Base-by-base conservation (phyloP, 1,139 yeast species). In the Eremothecium sinecaudum region DNA sequence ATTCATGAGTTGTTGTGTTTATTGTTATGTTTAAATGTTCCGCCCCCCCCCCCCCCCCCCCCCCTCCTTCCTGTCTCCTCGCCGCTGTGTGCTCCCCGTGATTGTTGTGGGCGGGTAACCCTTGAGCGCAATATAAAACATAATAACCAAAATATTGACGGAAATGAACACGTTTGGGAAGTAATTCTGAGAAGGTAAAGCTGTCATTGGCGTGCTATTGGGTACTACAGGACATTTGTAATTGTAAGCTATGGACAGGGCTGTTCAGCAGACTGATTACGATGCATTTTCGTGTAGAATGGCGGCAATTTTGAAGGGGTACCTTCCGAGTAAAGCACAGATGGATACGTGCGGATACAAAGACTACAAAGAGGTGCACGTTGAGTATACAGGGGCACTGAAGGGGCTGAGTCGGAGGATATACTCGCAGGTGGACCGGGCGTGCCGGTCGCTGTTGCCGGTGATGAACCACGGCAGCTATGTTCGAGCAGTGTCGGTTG, bases 401-500 rank as follows among this genome's bases (percentile, higher is more conserved):
- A 46, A 44, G 32, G 20, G 30, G 10, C 28, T 46, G 9, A 45
- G 46, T 22, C 44, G 51, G 26, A 41, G 54, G 22, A 38, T 44
- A 36, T 51, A 18, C 50, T 41, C 48, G 21, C 44, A 48, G 39
- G 34, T 45, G 16, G 28, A 41, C 35, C 38, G 23, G 34, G 26
- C 38, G 41, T 48, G 54, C 16, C 64, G 60, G 4, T 59, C 63
- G 20, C 82, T 83, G 47, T 63, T 79, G 18, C 98, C 98, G 0
- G 66, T 90, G 24, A 87, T 90, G 46, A 74, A 74, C 45, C 60
- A 84, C 37, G 95, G 95, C 0, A 84, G 96, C 0, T 87, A 76
- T 60, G 63, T 86, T 25, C 65, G 98, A 19, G 79, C 90, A 0
- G 53, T 51, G 11, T 66, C 79, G 14, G 73, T 90, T 19, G 79